phyloP scores from a whole-genome alignment of 2,329 filamentous ascomycete species.

The Penicillium freii region DNA sequence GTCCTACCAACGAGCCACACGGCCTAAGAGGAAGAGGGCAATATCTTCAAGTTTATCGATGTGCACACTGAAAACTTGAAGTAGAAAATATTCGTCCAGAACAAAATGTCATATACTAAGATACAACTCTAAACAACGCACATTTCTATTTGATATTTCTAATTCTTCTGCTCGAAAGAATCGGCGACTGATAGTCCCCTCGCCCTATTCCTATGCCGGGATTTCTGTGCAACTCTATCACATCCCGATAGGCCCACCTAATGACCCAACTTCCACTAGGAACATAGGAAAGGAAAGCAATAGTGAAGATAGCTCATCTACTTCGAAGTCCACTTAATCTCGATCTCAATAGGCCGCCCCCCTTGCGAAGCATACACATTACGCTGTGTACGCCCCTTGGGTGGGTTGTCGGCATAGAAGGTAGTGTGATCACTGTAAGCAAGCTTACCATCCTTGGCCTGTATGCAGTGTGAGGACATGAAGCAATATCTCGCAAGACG shows the following conservation, averaged over 20 bases:
- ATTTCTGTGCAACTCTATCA: neutral
- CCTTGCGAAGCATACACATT: conserved; percentile 33
- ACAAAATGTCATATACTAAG: neutral
- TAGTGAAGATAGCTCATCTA: neutral
- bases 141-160: neutral
- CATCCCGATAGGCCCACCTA: neutral
- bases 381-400: conserved; percentile 37
- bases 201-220: neutral
- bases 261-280: neutral
- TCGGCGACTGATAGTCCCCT: neutral
- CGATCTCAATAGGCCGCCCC: conserved; percentile 35
- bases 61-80: neutral
- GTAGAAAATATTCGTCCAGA: neutral
- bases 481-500: neutral
- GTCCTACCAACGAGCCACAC: too few species aligned
- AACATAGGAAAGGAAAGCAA: neutral
- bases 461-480: neutral
- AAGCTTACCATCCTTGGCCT: conserved; percentile 36
- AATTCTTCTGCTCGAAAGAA: neutral
- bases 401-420: conserved; percentile 40
- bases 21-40: neutral
- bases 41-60: neutral
- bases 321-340: conserved; percentile 33
- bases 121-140: neutral
- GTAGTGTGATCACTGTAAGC: conserved; percentile 35